Evolutionary conservation across 2,329 filamentous ascomycete genomes (phyloP), one percentile per base, ranked within the genome.

Genomic region (Ceratocystis lukuohia): DNA sequence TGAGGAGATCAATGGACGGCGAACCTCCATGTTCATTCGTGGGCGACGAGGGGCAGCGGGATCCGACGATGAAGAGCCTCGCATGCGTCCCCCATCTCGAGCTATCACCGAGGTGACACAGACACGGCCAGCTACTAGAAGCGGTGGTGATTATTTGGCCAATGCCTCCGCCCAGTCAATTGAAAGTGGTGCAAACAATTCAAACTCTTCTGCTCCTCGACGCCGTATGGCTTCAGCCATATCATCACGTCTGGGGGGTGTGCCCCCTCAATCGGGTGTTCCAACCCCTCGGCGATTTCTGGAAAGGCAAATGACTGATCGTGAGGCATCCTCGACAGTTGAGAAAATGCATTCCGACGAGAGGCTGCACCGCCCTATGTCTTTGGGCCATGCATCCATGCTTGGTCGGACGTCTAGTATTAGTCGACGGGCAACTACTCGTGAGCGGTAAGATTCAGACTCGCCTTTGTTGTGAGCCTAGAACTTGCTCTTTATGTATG

Each of bases 61-160:
- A 1, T 79, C 81, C 10, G 80, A 82, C 1, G 79, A 81, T 22
- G 61, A 68, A 37, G 64, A 59, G 46, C 68, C 72, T n/a, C 76
- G 78, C 41, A 79, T 81, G 69, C 79, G 81, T n/a, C 77, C 80
- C 1, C 82, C 83, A 0, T 85, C 84, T 3, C 78, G 85, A 28
- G 83, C 83, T 3, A 75, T 77, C 45, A 86, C 83, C 0, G 84
- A 87, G 68, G 77, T 80, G 64, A 79, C 76, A 33, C 71, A 74
- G 69, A 68, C 75, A 70, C 69, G 71, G 71, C 67, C 71, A 69
- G 65, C 72, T 20, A 71, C 69, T 20, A 69, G 74, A 2, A 76
- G 79, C 56, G 79, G 80, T 41, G 78, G 75, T 70, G 74, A 53
- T 66, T 67, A 46, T 46, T 50, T 37, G 20, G 44, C 61, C 41